A percentile compares a stretch with the other conserved stretches of the same genome.
These are phyloP conservation scores for Viridothelium virens DNA, from an alignment of 495 filamentous ascomycete species.

Conservation along the genomic window DNA sequence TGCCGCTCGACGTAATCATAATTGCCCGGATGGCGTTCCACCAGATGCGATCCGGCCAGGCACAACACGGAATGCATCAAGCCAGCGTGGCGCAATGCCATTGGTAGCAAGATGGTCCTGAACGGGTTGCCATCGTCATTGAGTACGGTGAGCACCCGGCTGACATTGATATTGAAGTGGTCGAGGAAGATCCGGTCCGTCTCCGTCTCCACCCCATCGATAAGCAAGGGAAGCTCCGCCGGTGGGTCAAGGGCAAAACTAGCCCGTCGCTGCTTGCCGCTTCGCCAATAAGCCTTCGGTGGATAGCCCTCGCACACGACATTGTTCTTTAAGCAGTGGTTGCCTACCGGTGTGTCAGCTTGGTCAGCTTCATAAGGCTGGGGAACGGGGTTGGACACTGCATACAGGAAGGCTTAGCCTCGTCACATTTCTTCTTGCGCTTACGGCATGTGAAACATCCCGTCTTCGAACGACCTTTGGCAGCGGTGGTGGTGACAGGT, in stretches of 20 bases:
- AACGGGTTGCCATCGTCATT: conserved; percentile 83
- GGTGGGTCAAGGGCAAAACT: conserved; percentile 28
- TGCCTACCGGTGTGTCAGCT: conserved; percentile 41
- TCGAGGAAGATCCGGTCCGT: conserved; percentile 78
- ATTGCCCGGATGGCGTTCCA: conserved; percentile 39
- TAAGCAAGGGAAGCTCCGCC: conserved; percentile 65
- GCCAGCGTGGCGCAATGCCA: conserved; percentile 74
- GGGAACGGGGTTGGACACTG: conserved; percentile 17
- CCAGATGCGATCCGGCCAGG: conserved; percentile 73
- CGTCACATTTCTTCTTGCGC: conserved; percentile 95
- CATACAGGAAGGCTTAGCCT: conserved; percentile 81
- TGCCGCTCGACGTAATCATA: conserved; percentile 37
- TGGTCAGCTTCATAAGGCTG: conserved; percentile 13
- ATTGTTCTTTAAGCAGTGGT: conserved; percentile 90
- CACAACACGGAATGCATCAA: conserved; percentile 91
- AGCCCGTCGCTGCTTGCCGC: conserved; percentile 53
- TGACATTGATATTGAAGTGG: conserved; percentile 76
- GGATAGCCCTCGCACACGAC: conserved; percentile 89
- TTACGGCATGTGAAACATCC: conserved; percentile 88
- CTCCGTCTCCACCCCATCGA: conserved; percentile 78
- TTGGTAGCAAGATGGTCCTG: conserved; percentile 77
- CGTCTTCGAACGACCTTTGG: conserved; percentile 88
- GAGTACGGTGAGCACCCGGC: conserved; percentile 72
- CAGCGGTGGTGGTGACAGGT: conserved; percentile 50
- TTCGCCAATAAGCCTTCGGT: conserved; percentile 81